Percentiles rank a stretch among this genome's conserved stretches.
These are phyloP conservation scores for Pelargonium myrrhifolium DNA, from an alignment of 441 rosid genomes.

Conservation along the genomic window DNA sequence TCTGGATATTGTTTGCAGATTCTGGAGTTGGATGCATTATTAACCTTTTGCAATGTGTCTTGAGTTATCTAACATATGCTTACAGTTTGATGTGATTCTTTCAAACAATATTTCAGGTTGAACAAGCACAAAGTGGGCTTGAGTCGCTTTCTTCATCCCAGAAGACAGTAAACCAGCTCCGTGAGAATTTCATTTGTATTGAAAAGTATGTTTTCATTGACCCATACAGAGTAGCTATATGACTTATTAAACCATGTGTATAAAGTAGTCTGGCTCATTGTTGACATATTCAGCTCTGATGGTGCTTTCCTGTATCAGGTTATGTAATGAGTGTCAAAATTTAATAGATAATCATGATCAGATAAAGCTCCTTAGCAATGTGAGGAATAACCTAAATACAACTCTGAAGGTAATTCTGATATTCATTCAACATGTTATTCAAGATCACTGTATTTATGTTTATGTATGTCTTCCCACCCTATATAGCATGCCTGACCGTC, in stretches of 20 bases:
- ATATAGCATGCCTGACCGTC: background rate
- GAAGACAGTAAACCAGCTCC: conserved; percentile 61
- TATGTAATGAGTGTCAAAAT: conserved; percentile 90
- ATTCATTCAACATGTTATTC: background rate
- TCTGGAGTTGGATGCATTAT: background rate
- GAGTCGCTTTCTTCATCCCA: conserved; percentile 67
- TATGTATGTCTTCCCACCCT: background rate
- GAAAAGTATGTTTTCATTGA: conserved; percentile 48
- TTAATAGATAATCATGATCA: conserved; percentile 97
- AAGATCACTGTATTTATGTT: background rate
- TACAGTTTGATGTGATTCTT: background rate
- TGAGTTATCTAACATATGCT: background rate
- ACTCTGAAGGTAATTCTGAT: conserved; percentile 62
- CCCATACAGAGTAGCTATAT: background rate
- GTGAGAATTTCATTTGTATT: conserved; percentile 73
- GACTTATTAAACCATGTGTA: background rate
- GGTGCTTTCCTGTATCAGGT: conserved; percentile 32
- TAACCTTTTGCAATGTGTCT: background rate
- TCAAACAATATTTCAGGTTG: conserved; percentile 48
- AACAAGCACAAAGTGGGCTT: conserved; percentile 78
- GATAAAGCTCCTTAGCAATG: conserved; percentile 92
- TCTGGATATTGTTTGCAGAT: background rate
- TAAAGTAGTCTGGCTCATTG: background rate
- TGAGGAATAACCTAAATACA: conserved; percentile 79
- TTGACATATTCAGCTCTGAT: background rate